Percentiles rank a stretch among this genome's conserved stretches.
Conservation (phyloP, 179 eudicot species). For the Nepenthes alata region DNA sequence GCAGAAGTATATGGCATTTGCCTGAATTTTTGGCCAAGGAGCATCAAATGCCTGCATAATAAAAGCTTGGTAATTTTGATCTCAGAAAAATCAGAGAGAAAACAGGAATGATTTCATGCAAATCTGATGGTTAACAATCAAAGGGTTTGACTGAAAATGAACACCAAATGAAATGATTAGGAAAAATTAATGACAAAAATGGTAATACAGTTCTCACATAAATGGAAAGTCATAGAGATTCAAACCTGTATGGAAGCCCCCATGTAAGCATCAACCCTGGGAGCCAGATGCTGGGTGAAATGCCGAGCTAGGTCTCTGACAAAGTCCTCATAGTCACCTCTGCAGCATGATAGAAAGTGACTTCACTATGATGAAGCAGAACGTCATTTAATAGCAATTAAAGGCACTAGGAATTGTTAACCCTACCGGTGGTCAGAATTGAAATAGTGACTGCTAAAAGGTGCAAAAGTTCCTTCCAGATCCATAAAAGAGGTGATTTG, state of each 20-base stretch:
- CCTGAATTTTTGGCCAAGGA: conserved; percentile 97
- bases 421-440: conserved; percentile 71
- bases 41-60: conserved; percentile 87
- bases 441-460: conserved; percentile 51
- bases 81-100: too few species aligned
- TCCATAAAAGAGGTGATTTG: conserved; percentile 53
- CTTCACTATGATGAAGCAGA: neutral
- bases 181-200: neutral
- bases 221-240: neutral
- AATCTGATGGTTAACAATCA: too few species aligned
- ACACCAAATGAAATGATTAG: too few species aligned
- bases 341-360: conserved; percentile 9
- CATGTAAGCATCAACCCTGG: conserved; percentile 74
- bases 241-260: conserved; percentile 79
- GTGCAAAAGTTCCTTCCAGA: conserved; percentile 40
- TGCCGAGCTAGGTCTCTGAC: conserved; percentile 63
- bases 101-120: too few species aligned
- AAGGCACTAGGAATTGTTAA: neutral
- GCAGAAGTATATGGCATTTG: conserved; percentile 81
- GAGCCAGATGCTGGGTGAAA: conserved; percentile 47
- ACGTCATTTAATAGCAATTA: neutral
- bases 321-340: conserved; percentile 94
- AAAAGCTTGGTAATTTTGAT: neutral
- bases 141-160: too few species aligned
- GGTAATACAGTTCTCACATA: neutral